Evolutionary conservation across 2,329 filamentous ascomycete species (phyloP), one percentile per base, ranked within the genome.

Genomic region (Apiospora phragmitis): DNA sequence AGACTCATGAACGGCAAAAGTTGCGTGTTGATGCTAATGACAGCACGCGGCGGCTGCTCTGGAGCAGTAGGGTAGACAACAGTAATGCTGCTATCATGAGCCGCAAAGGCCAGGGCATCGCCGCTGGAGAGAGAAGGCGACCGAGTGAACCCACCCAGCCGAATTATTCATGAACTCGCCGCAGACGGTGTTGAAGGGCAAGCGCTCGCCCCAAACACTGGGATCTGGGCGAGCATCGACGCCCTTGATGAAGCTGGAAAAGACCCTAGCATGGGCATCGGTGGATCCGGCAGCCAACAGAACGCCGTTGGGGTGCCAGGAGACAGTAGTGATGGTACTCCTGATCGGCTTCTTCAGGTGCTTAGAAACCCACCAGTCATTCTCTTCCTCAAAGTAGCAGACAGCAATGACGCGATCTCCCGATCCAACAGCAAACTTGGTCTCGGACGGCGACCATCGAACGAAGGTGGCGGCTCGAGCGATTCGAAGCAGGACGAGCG

Each of bases 301-400:
- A 21, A 99, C 96, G 12, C 93, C 97, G 87, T 99, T 99, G 45
- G 96, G 96, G 83, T 99, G 96, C 96, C 96, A 99, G 70, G 92
- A 92, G 62, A 99, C 90, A 21, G 93, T 94, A 70, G 96, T 98
- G 77, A 99, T 95, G 70, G 96, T 99, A 81, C 94, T 97, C 75
- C 95, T 93, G 78, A 99, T 97, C 26, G 96, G 96, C 89, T 98
- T 99, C 90, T 98, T 98, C 79, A 99, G 85, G 84, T 99, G 96
- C 88, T 99, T 99, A 47, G 95, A 98, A 55, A 99, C 95, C 96
- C 96, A 99, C 96, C 96, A 99, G 86, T 99, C 95, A 83, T 99
- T 98, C 83, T 99, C 96, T 81, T 97, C 94, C 80, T 99, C 96
- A 77, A 99, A 99, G 86, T 98, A 98, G 87, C 96, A 99, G 76